Conservation (phyloP, 495 filamentous ascomycete species). For the Lasiosphaeria ovina region DNA sequence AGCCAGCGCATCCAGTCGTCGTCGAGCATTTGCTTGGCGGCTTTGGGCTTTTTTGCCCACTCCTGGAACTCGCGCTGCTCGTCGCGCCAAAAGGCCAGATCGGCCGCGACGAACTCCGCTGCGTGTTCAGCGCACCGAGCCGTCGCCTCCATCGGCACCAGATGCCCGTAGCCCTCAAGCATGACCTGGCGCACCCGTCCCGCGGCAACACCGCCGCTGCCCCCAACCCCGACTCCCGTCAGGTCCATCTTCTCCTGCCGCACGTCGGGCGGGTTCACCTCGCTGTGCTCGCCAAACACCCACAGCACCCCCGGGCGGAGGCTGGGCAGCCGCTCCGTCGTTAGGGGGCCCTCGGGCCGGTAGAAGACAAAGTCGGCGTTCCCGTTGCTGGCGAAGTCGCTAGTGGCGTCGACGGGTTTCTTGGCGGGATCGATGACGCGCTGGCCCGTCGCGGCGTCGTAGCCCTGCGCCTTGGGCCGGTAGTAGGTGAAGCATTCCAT, state of each 20-base stretch:
- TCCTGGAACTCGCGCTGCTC: conserved; percentile 60
- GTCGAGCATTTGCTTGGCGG: conserved; percentile 56
- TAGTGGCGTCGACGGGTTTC: conserved; percentile 17
- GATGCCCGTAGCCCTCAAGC: conserved; percentile 69
- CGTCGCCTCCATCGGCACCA: conserved; percentile 80
- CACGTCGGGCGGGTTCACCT: conserved; percentile 55
- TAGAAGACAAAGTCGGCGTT: conserved; percentile 60
- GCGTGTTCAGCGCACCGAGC: conserved; percentile 61
- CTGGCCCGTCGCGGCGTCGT: conserved; percentile 24
- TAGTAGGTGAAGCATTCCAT: conserved; percentile 59
- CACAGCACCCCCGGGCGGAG: conserved; percentile 81
- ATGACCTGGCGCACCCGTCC: conserved; percentile 69
- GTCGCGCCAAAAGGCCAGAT: conserved; percentile 61
- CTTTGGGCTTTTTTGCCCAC: conserved; percentile 45
- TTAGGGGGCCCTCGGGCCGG: conserved; percentile 63
- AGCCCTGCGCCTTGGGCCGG: conserved; percentile 36
- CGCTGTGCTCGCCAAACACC: conserved; percentile 67
- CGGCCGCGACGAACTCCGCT: conserved; percentile 59
- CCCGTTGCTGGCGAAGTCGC: neutral
- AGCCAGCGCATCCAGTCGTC: conserved; percentile 30
- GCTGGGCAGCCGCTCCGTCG: conserved; percentile 62
- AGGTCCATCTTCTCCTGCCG: conserved; percentile 57
- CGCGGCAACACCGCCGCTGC: conserved; percentile 61
- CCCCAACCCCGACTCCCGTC: conserved; percentile 65
- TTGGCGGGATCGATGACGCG: conserved; percentile 16